These are phyloP conservation scores for Serendipita sp. DNA, from an alignment of 768 basidiomycete species.

Conservation along the genomic window DNA sequence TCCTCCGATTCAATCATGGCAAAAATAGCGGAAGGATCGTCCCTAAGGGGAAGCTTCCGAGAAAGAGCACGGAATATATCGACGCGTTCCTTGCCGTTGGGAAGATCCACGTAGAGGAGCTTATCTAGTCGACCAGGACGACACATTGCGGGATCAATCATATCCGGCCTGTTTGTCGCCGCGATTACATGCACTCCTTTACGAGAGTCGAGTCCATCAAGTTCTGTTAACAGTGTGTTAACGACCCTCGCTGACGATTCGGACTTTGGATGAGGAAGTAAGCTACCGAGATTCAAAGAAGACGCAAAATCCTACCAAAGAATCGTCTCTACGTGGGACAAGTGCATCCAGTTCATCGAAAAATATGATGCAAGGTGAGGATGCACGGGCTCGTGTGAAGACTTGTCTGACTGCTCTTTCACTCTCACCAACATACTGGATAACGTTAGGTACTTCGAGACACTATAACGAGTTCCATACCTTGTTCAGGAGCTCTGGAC, in stretches of 20 bases:
- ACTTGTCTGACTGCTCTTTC: constrained; percentile 89
- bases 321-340: constrained; percentile 80
- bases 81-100: constrained; percentile 48
- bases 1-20: constrained; percentile 33
- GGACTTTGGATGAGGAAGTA: constrained; percentile 32
- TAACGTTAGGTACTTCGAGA: not conserved
- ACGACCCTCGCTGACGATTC: constrained; percentile 88
- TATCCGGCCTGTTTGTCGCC: constrained; percentile 89
- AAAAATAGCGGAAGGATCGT: constrained; percentile 21
- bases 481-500: constrained; percentile 93
- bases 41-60: constrained; percentile 48
- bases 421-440: constrained; percentile 90
- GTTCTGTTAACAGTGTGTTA: constrained; percentile 84
- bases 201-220: constrained; percentile 77
- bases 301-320: constrained; percentile 36
- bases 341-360: constrained; percentile 90
- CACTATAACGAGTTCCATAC: constrained; percentile 23
- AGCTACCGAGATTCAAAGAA: not conserved
- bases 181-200: constrained; percentile 86
- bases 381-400: constrained; percentile 83
- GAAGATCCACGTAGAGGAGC: constrained; percentile 82
- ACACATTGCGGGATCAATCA: constrained; percentile 96
- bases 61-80: constrained; percentile 65
- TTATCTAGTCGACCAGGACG: constrained; percentile 93
- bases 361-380: constrained; percentile 87